Evolutionary conservation across 176 grass and related monocot genomes (phyloP), one percentile per base, ranked within the genome.

Genomic region (Puccinellia tenuiflora): DNA sequence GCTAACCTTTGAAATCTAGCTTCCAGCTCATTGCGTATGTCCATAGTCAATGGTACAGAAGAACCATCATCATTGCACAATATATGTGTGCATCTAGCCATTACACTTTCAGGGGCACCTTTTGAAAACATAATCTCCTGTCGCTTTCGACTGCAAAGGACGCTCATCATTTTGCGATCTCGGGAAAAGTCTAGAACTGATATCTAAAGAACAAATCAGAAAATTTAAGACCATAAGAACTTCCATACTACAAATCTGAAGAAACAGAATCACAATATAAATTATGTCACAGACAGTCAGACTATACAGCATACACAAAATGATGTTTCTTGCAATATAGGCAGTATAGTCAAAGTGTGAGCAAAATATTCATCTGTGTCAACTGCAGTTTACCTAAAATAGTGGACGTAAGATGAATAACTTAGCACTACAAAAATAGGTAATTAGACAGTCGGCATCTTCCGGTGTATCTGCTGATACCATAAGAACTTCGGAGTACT

Each of bases 141-240:
- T 62, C 92, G 88, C 77, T 98, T 98, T 86, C 96, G 81, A 80
- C 91, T 91, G 88, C 93, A 98, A 80, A 98, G 92, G 67, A 92
- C 78, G n/a, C 96, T 98, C 96, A 98, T 98, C 96, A 98, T 95
- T 88, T 98, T 98, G 73, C 96, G 92, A 50, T 98, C 96, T 76
- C 93, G 89, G 33, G 96, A 98, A 75, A 98, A 98, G 77, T 98
- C 96, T 69, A 98, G 80, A 70, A 92, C 84, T 7, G 90, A 95
- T 70, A 95, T 91, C 96, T 98, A 89, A 65, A 81, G 66, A 89
- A 82, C 77, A 87, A 79, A 77, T 50, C 81, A 84, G 11, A 74
- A 84, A 92, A 71, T 39, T 68, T 20, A 25, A 38, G 40, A 77
- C 73, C 15, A 52, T 68, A 86, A 68, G 33, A 89, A 47, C 77